Evolutionary conservation across 306 rosid species (phyloP), one percentile per base, ranked within the genome.

Genomic region (Ammopiptanthus mongolicus): DNA sequence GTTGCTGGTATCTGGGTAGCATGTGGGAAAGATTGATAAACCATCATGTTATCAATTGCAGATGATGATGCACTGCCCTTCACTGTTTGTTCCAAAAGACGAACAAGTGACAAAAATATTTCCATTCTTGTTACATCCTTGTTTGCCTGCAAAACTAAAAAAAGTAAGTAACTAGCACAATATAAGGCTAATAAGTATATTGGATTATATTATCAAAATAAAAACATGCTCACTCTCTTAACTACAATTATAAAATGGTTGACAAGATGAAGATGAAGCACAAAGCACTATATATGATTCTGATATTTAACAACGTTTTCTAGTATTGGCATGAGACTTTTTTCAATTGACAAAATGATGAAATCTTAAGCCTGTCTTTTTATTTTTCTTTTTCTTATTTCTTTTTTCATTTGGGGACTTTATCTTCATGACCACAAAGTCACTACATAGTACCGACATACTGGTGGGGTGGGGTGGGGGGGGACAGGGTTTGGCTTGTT

Each of bases 41-140:
- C 86, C 83, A 84, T 79, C 87, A 83, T 86, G 79, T 82, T 73
- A 52, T 76, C 84, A 18, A 80, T 65, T 8, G 85, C 85, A 73
- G 86, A 78, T 11, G 82, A 66, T 10, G 89, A 63, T 22, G 73
- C 73, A 8, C 74, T 78, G 4, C 88, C 91, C 78, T 88, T 92
- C 80, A 73, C 84, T 0, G 91, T 82, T 84, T 92, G 92, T 84
- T 95, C 97, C 82, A 95, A 84, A 80, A 95, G 96, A 42, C 72
- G 89, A 78, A 92, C 96, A 0, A 95, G 92, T 0, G 97, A 92
- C 97, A 92, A 85, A 63, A 90, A 92, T 79, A 95, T 89, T 80
- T 95, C 99, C 91, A 92, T 85, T 87, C 99, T 89, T 3, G 97
- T 95, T 19, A 95, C 87, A 0, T 95, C 97, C 88, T 96, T 74